Percentiles rank a stretch among this genome's conserved stretches.
Conservation (phyloP, 2,329 filamentous ascomycete species). For the Trichophyton rubrum region DNA sequence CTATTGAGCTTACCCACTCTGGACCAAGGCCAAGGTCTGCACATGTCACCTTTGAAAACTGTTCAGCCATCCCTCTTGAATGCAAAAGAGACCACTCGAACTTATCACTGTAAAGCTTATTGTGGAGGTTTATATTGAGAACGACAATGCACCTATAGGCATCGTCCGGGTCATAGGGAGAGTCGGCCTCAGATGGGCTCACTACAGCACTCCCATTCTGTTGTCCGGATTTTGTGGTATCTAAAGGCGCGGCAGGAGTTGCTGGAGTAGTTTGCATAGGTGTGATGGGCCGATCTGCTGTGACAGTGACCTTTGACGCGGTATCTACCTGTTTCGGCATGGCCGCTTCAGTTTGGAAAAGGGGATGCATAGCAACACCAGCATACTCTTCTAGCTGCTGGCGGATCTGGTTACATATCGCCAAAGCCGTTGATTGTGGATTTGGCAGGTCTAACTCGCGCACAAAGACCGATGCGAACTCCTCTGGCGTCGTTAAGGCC, state of each 20-base stretch:
- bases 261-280: constrained; percentile 13
- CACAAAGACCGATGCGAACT: constrained; percentile 82
- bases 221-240: constrained; percentile 12
- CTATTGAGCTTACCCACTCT: constrained; percentile 89
- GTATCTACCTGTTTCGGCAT: constrained; percentile 36
- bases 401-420: constrained; percentile 88
- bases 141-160: constrained; percentile 88
- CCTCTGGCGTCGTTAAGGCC: constrained; percentile 82
- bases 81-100: constrained; percentile 96
- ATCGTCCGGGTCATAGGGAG: constrained; percentile 78
- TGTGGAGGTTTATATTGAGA: constrained; percentile 81
- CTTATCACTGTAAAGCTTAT: constrained; percentile 86
- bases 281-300: constrained; percentile 19
- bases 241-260: constrained; percentile 10
- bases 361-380: constrained; percentile 79
- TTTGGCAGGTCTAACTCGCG: constrained; percentile 88
- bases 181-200: constrained; percentile 44
- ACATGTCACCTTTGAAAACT: constrained; percentile 85
- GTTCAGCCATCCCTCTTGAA: constrained; percentile 79
- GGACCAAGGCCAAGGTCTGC: constrained; percentile 78
- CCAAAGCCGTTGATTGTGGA: constrained; percentile 53
- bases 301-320: background rate
- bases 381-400: constrained; percentile 94
- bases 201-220: constrained; percentile 20
- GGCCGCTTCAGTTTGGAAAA: constrained; percentile 53